Conservation (phyloP, 495 filamentous ascomycete genomes). For the Aspergillus baeticus region DNA sequence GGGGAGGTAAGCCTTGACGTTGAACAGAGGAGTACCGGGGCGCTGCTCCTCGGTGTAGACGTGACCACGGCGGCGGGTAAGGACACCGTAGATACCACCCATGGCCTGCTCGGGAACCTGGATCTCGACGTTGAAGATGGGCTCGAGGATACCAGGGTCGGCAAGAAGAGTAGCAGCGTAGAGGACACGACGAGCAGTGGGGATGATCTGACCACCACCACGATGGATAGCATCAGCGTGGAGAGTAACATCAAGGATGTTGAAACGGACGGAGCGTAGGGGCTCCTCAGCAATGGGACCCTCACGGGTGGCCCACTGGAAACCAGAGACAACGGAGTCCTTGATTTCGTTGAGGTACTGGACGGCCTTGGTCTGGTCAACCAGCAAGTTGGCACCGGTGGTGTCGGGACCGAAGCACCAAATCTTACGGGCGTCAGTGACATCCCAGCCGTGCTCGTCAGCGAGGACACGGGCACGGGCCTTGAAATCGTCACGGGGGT, state of each 20-base stretch:
- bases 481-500: constrained; percentile 99
- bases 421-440: constrained; percentile 99
- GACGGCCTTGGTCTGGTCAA: constrained; percentile 99
- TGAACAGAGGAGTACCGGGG: constrained; percentile 98
- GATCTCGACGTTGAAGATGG: constrained; percentile 98
- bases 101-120: constrained; percentile 98
- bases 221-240: constrained; percentile 99
- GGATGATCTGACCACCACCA: constrained; percentile 98
- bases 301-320: constrained; percentile 99
- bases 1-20: constrained; percentile 98
- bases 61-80: constrained; percentile 97
- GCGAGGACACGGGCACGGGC: constrained; percentile 93
- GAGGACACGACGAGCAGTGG: constrained; percentile 95
- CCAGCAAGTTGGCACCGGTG: constrained; percentile 93
- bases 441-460: constrained; percentile 98
- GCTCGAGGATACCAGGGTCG: constrained; percentile 87
- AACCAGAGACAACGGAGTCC: constrained; percentile 98
- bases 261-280: constrained; percentile 95
- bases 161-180: constrained; percentile 91
- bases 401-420: constrained; percentile 99
- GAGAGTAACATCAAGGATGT: constrained; percentile 98
- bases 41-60: constrained; percentile 98
- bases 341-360: constrained; percentile 99
- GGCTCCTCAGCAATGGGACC: constrained; percentile 97
- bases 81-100: constrained; percentile 99